These are phyloP conservation scores for Kodamaea kaohsiungensis DNA, from an alignment of 805 yeast genomes.

Conservation along the genomic window DNA sequence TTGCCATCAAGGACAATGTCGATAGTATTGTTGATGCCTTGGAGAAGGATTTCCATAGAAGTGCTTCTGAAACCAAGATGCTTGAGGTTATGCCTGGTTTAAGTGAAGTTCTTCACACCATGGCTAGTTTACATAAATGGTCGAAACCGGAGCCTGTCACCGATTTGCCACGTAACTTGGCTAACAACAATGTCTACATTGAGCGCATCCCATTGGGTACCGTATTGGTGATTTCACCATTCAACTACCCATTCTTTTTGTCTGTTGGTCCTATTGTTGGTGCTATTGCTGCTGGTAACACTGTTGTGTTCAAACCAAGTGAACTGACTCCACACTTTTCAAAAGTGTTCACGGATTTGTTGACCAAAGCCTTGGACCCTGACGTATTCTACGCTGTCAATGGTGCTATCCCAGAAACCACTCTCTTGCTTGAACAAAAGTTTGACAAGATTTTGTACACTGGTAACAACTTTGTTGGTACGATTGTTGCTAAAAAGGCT, in stretches of 20 bases:
- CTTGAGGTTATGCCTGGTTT: conserved; percentile 55
- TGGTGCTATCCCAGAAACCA: conserved; percentile 71
- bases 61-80: conserved; percentile 59
- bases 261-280: conserved; percentile 67
- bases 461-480: conserved; percentile 77
- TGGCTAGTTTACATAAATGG: conserved; percentile 63
- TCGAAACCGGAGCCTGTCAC: conserved; percentile 48
- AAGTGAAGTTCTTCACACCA: conserved; percentile 59
- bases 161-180: conserved; percentile 37
- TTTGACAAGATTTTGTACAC: conserved; percentile 87
- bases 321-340: conserved; percentile 71
- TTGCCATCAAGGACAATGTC: conserved; percentile 58
- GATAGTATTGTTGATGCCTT: conserved; percentile 60
- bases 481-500: conserved; percentile 74
- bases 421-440: conserved; percentile 56
- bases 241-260: conserved; percentile 75
- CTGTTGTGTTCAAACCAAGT: conserved; percentile 73
- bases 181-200: conserved; percentile 31
- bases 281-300: conserved; percentile 85
- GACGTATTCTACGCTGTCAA: conserved; percentile 62
- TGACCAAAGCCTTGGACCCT: conserved; percentile 54
- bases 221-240: conserved; percentile 73
- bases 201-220: conserved; percentile 55
- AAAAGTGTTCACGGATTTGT: conserved; percentile 52
- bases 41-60: conserved; percentile 64